Base-by-base conservation (phyloP, 2,329 filamentous ascomycete genomes). In the Emydomyces testavorans region DNA sequence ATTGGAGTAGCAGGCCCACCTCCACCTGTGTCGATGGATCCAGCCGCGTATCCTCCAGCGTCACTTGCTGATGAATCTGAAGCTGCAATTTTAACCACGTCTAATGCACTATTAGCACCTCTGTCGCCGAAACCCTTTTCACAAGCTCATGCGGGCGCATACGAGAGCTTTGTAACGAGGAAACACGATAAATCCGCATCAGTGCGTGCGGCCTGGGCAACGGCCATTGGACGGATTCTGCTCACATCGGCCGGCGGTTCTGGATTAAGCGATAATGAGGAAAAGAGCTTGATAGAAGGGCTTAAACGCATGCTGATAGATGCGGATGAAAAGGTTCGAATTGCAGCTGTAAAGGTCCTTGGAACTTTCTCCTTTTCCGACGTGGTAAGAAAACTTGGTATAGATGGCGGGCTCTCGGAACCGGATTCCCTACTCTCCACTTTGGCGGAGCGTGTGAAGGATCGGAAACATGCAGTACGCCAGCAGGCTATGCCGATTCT, bases 1-100 rank as follows among this genome's bases (percentile, higher is more conserved):
- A 93, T 96, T 62, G 90, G 90, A 42, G 85, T 90, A 52, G 87
- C 89, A 52, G 90, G 90, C 0, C 85, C 86, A 48, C 87, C 89
- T 13, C 78, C 83, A 11, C 69, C 79, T 5, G 77, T 83, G 7
- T 65, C 71, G 1, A 74, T 94, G 60, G 87, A 95, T 58, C 85
- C 90, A 10, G 77, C 83, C 18, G 82, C 83, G 24, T 95, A 93
- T 59, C 90, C 90, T n/a, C 79, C 82, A 16, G 61, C 71, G 28
- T 61, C 60, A 1, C 42, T 68, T 20, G 62, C 68, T 3, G 68
- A 74, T 2, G 68, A 72, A 32, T 28, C 32, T 21, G 43, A 35
- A 40, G 63, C 71, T 6, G 69, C 76, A 32, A 66, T 69, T 7
- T 79, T 78, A 48, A 56, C 65, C 2, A 68, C 63, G 35, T 71